These are phyloP conservation scores for Vachellia collinsii DNA, from an alignment of 306 rosid genomes.

Conservation along the genomic window DNA sequence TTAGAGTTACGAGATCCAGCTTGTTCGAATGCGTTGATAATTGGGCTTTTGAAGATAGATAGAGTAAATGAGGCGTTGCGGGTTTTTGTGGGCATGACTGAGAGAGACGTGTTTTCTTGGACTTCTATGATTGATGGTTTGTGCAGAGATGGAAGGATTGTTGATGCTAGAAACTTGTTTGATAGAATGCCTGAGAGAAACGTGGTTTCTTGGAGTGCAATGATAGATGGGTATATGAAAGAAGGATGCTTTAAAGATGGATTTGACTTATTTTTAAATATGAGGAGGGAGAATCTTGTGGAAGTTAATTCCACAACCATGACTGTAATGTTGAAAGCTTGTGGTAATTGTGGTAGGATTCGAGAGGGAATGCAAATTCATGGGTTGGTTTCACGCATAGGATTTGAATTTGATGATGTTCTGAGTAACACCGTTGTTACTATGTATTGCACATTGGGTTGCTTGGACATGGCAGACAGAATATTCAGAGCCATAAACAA, in stretches of 20 bases:
- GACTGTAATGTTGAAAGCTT: slow-evolving; percentile 63
- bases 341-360: slow-evolving; percentile 55
- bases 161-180: slow-evolving; percentile 65
- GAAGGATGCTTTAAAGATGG: slow-evolving; percentile 59
- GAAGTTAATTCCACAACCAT: slow-evolving; percentile 68
- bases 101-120: slow-evolving; percentile 77
- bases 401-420: slow-evolving; percentile 64
- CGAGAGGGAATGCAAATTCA: slow-evolving; percentile 78
- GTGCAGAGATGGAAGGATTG: slow-evolving; percentile 67
- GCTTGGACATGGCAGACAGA: slow-evolving; percentile 51
- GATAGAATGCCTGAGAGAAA: slow-evolving; percentile 68
- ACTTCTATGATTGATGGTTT: slow-evolving; percentile 78
- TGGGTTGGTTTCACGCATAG: slow-evolving; percentile 57
- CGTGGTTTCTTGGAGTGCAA: slow-evolving; percentile 79
- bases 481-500: slow-evolving; percentile 50
- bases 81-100: slow-evolving; percentile 58
- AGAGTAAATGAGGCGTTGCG: slow-evolving; percentile 50
- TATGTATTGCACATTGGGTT: slow-evolving; percentile 67
- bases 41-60: slow-evolving; percentile 68
- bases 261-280: slow-evolving; percentile 59
- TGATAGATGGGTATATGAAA: slow-evolving; percentile 79
- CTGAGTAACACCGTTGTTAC: slow-evolving; percentile 63
- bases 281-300: slow-evolving; percentile 70
- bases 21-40: slow-evolving; percentile 68
- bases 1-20: slow-evolving; percentile 52